Evolutionary conservation across 768 basidiomycete genomes (phyloP).

Genomic region (Kondoa malvinella): DNA sequence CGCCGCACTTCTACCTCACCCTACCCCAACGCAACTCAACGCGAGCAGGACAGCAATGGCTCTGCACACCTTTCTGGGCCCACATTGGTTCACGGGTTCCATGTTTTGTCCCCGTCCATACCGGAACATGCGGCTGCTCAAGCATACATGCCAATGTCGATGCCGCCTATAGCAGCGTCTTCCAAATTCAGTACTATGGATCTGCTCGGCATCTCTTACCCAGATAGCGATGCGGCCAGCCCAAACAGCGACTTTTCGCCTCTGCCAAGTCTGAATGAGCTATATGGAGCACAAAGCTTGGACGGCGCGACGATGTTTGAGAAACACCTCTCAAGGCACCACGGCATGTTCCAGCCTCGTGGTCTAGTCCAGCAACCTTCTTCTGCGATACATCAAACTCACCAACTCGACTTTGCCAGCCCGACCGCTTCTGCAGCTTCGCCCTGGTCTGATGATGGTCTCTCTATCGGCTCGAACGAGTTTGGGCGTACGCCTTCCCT

Average conservation of each 20-base stretch:
- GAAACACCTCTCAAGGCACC: not conserved
- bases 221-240: not conserved
- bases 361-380: not conserved
- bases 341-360: not conserved
- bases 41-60: not conserved
- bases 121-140: not conserved
- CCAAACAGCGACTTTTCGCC: not conserved
- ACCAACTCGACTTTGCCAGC: not conserved
- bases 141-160: not conserved
- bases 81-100: not conserved
- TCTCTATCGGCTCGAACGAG: not conserved
- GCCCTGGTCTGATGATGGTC: not conserved
- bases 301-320: not conserved
- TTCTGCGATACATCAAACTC: not conserved
- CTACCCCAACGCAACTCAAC: not conserved
- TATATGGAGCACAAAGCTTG: not conserved
- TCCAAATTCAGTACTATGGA: not conserved
- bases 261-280: conserved; percentile 3
- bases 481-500: not conserved
- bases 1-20: conserved; percentile 2
- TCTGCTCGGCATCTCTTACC: conserved; percentile 8
- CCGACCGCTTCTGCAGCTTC: not conserved
- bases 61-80: not conserved
- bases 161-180: not conserved
- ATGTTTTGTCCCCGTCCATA: not conserved